Conservation (phyloP, 2,329 filamentous ascomycete genomes). For the Fusarium devonianum region DNA sequence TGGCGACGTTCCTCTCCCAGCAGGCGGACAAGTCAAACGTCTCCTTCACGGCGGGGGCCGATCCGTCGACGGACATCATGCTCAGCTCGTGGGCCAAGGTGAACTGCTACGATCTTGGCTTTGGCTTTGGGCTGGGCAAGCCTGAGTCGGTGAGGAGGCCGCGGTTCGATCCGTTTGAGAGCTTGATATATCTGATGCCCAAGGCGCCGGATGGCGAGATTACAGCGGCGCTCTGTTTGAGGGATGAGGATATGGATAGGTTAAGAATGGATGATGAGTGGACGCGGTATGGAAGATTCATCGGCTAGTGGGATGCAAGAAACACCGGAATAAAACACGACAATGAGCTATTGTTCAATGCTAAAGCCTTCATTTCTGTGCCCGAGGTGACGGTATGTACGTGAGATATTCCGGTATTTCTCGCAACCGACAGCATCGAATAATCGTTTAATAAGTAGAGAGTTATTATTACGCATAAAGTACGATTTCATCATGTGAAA, state of each 20-base stretch:
- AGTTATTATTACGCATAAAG: no score
- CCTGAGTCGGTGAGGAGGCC: slow-evolving; percentile 58
- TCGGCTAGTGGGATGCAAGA: no score
- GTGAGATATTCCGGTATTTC: no score
- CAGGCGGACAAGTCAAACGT: slow-evolving; percentile 46
- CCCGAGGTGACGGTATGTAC: no score
- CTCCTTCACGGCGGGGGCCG: slow-evolving; percentile 47
- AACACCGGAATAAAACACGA: no score
- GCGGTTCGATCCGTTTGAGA: slow-evolving; percentile 53
- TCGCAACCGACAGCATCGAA: no score
- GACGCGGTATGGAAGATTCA: slow-evolving; percentile 16
- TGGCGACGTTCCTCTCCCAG: slow-evolving; percentile 50
- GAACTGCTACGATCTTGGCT: slow-evolving; percentile 55
- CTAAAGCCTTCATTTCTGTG: no score
- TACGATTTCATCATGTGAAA: no score
- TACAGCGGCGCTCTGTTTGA: slow-evolving; percentile 53
- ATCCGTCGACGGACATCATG: slow-evolving; percentile 54
- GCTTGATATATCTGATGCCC: slow-evolving; percentile 60
- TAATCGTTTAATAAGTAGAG: no score
- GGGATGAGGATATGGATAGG: slow-evolving; percentile 55
- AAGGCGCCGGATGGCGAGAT: slow-evolving; percentile 53
- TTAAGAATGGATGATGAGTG: slow-evolving; percentile 55
- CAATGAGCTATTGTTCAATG: no score
- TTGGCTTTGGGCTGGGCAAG: slow-evolving; percentile 54
- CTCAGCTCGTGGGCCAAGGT: slow-evolving; percentile 63